These are phyloP conservation scores for Crucibulum laeve DNA, from an alignment of 768 basidiomycete species.

Conservation along the genomic window DNA sequence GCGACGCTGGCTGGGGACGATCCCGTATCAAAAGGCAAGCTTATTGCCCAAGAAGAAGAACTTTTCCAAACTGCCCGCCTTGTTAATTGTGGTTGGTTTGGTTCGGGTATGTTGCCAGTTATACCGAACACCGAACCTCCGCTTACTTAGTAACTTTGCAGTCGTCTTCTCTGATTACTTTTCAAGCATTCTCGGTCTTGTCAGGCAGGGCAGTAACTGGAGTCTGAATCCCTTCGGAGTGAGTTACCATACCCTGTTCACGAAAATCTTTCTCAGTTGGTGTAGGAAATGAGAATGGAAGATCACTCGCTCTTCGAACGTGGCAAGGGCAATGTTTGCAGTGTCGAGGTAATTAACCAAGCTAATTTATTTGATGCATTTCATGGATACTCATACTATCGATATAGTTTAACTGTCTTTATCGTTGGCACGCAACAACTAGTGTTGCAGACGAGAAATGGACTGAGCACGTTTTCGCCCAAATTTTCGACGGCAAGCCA, in stretches of 20 bases:
- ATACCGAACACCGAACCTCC: constrained; percentile 3
- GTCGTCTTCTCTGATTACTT: constrained; percentile 85
- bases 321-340: constrained; percentile 77
- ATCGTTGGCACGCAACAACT: constrained; percentile 83
- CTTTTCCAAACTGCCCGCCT: constrained; percentile 82
- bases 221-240: constrained; percentile 72
- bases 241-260: constrained; percentile 11
- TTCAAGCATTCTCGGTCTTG: constrained; percentile 73
- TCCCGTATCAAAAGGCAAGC: constrained; percentile 25
- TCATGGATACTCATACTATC: constrained; percentile 2
- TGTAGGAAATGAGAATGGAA: constrained; percentile 57
- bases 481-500: constrained; percentile 50
- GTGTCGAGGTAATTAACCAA: constrained; percentile 58
- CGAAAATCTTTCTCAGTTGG: background rate
- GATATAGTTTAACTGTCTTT: constrained; percentile 74
- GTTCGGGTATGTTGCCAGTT: constrained; percentile 30
- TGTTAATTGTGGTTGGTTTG: constrained; percentile 81
- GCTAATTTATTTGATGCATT: background rate
- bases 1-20: constrained; percentile 32
- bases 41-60: constrained; percentile 61
- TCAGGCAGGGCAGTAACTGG: constrained; percentile 73
- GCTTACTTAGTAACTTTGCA: constrained; percentile 5
- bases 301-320: constrained; percentile 72
- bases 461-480: constrained; percentile 44
- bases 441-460: constrained; percentile 69